Evolutionary conservation across 257 asterid genomes (phyloP).

Genomic region (Penstemon newberryi): DNA sequence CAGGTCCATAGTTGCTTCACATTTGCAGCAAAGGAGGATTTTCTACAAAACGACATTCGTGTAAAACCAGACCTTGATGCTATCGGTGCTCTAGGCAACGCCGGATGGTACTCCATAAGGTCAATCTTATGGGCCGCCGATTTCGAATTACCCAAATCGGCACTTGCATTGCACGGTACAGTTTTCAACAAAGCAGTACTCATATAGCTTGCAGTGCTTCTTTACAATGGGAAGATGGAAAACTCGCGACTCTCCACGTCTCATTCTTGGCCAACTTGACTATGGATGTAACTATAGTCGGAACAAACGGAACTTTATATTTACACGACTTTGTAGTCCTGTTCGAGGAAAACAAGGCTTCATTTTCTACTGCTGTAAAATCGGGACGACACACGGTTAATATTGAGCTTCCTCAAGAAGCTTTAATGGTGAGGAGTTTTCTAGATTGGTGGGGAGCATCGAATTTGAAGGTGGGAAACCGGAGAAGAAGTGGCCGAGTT

Average conservation of each 20-base stretch:
- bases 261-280: conserved; percentile 64
- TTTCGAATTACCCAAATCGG: conserved; percentile 62
- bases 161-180: conserved; percentile 47
- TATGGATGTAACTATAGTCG: conserved; percentile 58
- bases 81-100: conserved; percentile 74
- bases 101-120: conserved; percentile 74
- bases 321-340: conserved; percentile 65
- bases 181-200: conserved; percentile 53
- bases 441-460: conserved; percentile 44
- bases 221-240: conserved; percentile 64
- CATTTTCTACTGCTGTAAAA: conserved; percentile 40
- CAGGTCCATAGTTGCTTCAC: conserved; percentile 59
- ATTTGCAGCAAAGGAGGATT: conserved; percentile 37
- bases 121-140: conserved; percentile 72
- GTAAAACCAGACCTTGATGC: conserved; percentile 75
- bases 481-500: conserved; percentile 60
- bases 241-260: conserved; percentile 65
- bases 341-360: conserved; percentile 47
- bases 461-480: conserved; percentile 47
- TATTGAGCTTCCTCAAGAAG: conserved; percentile 77
- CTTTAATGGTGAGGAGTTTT: conserved; percentile 67
- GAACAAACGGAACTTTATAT: conserved; percentile 56
- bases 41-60: conserved; percentile 61
- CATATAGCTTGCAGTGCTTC: conserved; percentile 67
- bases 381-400: conserved; percentile 38